phyloP scores from a whole-genome alignment of 1,284 basidiomycete genomes.

The Ustilago esculenta region DNA sequence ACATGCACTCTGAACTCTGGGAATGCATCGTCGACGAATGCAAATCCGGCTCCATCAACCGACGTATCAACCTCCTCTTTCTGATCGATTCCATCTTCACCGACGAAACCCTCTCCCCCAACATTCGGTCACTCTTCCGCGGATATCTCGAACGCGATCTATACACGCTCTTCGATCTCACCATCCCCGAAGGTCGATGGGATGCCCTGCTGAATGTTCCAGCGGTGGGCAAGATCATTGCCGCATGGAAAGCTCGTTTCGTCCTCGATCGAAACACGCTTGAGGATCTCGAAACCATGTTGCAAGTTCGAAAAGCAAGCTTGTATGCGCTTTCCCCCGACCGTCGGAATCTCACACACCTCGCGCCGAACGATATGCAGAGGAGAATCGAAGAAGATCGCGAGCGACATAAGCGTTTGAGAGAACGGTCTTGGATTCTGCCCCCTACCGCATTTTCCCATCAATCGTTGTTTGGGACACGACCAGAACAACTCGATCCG shows the following conservation, averaged over 20 bases:
- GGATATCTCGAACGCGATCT: slow-evolving; percentile 26
- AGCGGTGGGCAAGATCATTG: slow-evolving; percentile 26
- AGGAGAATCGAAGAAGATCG: slow-evolving; percentile 93
- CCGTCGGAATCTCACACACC: slow-evolving; percentile 47
- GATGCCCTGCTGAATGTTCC: slow-evolving; percentile 39
- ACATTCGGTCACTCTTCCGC: slow-evolving; percentile 20
- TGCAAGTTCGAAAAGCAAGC: slow-evolving; percentile 11
- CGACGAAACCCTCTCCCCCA: slow-evolving; percentile 26
- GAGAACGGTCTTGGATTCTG: slow-evolving; percentile 90
- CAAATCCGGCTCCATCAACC: slow-evolving; percentile 82
- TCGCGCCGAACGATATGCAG: slow-evolving; percentile 78
- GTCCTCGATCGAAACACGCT: slow-evolving; percentile 9
- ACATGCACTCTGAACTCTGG: slow-evolving; percentile 87
- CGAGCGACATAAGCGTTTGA: slow-evolving; percentile 88
- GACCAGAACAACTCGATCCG: slow-evolving; percentile 35
- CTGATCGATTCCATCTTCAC: slow-evolving; percentile 80
- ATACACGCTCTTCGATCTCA: slow-evolving; percentile 30
- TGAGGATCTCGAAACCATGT: slow-evolving; percentile 14
- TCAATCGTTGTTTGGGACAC: slow-evolving; percentile 14
- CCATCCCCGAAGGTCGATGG: slow-evolving; percentile 33
- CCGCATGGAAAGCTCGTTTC: slow-evolving; percentile 18
- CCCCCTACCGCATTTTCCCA: slow-evolving; percentile 70
- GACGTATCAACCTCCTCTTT: slow-evolving; percentile 90
- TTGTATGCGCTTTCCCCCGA: slow-evolving; percentile 30
- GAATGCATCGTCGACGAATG: slow-evolving; percentile 91